Evolutionary conservation across 306 rosid genomes (phyloP), one percentile per base, ranked within the genome.

Genomic region (Sechiopsis laciniata): DNA sequence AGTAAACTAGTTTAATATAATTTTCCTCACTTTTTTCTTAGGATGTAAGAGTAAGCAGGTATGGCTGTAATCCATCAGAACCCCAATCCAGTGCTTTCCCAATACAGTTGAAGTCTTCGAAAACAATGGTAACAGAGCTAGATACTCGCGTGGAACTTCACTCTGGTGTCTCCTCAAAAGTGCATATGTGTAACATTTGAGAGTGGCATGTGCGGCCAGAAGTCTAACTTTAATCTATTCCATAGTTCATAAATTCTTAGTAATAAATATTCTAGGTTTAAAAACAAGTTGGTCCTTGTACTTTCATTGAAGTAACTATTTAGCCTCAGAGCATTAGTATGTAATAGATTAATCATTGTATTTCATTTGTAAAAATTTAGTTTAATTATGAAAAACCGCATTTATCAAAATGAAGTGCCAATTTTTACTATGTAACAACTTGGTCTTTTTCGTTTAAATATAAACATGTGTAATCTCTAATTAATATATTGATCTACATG

Each of bases 201-300:
- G 97, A 74, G 98, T 90, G 32, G 97, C 98, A 78, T 94, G 98
- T 56, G 98, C 98, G 61, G 98, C 98, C 57, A 94, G 84, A 79
- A 94, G 98, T 84, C 98, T 78, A 85, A 89, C 81, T 84, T 94
- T 94, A 77, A 94, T 94, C 97, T 90, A 81, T 63, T 79, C 81
- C 40, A 77, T 32, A 54, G 77, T 77, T 71, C 52, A 58, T 58
- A 54, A 22, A 74, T 55, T 35, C 35, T 65, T 55, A 54, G 72
- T 63, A 71, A 35, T 10, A 55, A 53, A 54, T 8, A 71, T 55
- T 26, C 7, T 26, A 12, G 42, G 19, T 60, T 26, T 12, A 60
- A 60, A 40, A 58, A 2, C 15, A 59, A n/a, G 26, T 60, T 60
- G 20, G 10, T 26, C 45, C 6, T 3, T 14, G 2, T 60, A 26